A percentile compares a stretch with the other conserved stretches of the same genome.
These are phyloP conservation scores for Grigorovia jiainica DNA, from an alignment of 805 yeast genomes.

Conservation along the genomic window DNA sequence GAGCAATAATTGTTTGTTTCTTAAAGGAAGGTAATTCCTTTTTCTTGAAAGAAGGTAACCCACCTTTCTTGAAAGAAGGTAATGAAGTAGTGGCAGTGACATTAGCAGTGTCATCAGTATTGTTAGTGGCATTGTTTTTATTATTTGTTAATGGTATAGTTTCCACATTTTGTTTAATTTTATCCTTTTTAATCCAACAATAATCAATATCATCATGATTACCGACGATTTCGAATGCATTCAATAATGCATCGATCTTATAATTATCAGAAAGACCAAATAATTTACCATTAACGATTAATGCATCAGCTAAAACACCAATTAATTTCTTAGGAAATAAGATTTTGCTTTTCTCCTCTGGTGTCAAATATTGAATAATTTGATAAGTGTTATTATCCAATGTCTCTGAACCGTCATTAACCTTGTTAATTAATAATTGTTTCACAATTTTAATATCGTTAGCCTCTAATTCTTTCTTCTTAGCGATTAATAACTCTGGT, in stretches of 20 bases:
- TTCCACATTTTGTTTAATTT: conserved; percentile 32
- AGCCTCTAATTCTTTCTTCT: conserved; percentile 29
- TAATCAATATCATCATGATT: conserved; percentile 23
- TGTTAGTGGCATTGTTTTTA: conserved; percentile 2
- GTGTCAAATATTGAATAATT: conserved; percentile 46
- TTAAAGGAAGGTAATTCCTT: conserved; percentile 25
- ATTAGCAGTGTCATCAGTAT: conserved; percentile 8
- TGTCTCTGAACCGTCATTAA: conserved; percentile 39
- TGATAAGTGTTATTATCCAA: conserved; percentile 33
- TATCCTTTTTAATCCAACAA: conserved; percentile 39
- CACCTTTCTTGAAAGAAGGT: conserved; percentile 17
- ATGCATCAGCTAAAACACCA: conserved; percentile 30
- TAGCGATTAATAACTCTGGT: conserved; percentile 36
- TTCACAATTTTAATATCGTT: conserved; percentile 25
- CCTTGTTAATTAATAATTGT: conserved; percentile 51
- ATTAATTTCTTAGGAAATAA: conserved; percentile 40
- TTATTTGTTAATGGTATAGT: conserved; percentile 21
- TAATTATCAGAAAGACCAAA: conserved; percentile 38
- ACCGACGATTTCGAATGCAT: conserved; percentile 41
- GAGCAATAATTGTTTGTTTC: background rate
- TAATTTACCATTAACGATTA: conserved; percentile 38
- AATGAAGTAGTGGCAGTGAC: conserved; percentile 7
- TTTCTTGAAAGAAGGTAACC: conserved; percentile 21
- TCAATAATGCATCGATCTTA: conserved; percentile 51
- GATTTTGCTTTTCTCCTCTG: conserved; percentile 36